Percentiles rank a stretch among this genome's conserved stretches.
Evolutionary conservation across 78 protist genomes (phyloP).

Genomic region (Tieghemostelium lacteum): DNA sequence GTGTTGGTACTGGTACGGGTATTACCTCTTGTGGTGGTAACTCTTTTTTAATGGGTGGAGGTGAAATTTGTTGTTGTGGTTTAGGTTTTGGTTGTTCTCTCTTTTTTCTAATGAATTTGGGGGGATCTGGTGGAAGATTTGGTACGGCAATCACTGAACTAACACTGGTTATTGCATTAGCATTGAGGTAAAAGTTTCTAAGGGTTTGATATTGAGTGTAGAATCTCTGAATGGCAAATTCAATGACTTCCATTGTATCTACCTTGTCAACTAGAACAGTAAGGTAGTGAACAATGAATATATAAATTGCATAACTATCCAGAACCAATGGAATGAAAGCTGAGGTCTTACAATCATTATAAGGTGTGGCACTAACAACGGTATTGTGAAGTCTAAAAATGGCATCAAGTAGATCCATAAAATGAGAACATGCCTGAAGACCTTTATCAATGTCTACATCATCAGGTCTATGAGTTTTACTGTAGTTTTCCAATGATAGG

Average conservation of each 20-base stretch:
- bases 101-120: constrained; percentile 57
- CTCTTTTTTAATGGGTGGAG: constrained; percentile 34
- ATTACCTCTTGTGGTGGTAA: constrained; percentile 39
- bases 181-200: constrained; percentile 72
- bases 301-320: constrained; percentile 78
- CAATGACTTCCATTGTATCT: constrained; percentile 71
- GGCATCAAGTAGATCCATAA: constrained; percentile 72
- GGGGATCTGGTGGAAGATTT: constrained; percentile 81
- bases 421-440: constrained; percentile 47
- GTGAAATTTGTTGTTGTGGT: background rate
- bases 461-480: constrained; percentile 30
- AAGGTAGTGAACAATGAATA: constrained; percentile 65
- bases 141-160: constrained; percentile 79
- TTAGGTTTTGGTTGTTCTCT: constrained; percentile 48
- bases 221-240: constrained; percentile 75
- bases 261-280: constrained; percentile 66
- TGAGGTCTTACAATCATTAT: constrained; percentile 75
- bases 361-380: constrained; percentile 41
- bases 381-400: constrained; percentile 66
- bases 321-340: constrained; percentile 79
- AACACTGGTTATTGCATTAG: constrained; percentile 72
- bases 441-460: constrained; percentile 38
- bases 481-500: constrained; percentile 53
- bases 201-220: constrained; percentile 74
- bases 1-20: constrained; percentile 67